Percentiles rank a stretch among this genome's conserved stretches.
Evolutionary conservation across 768 basidiomycete genomes (phyloP).

Genomic region (Stropharia rugosoannulata): DNA sequence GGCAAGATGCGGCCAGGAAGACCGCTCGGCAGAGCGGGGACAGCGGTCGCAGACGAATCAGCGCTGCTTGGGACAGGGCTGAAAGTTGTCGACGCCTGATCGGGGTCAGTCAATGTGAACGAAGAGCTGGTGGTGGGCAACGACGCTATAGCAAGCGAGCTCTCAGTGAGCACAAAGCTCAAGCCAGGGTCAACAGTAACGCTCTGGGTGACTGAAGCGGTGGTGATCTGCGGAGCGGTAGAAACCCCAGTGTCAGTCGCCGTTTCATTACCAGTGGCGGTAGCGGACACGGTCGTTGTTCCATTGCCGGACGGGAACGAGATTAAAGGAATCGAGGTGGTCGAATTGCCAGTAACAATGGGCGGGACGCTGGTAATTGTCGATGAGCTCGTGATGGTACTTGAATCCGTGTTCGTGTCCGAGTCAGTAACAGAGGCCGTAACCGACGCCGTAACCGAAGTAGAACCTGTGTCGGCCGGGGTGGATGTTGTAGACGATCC

Average conservation of each 20-base stretch:
- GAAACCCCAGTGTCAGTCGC: background rate
- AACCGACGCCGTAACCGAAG: background rate
- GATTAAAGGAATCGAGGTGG: slow-evolving; percentile 9
- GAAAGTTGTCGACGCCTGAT: slow-evolving; percentile 37
- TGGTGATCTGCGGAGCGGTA: background rate
- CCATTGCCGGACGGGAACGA: slow-evolving; percentile 16
- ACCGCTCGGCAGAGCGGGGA: slow-evolving; percentile 49
- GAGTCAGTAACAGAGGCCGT: slow-evolving; percentile 4
- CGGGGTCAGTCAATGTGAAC: slow-evolving; percentile 41
- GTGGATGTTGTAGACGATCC: too few species aligned
- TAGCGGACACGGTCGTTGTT: slow-evolving; percentile 6
- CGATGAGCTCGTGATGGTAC: background rate
- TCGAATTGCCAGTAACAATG: background rate
- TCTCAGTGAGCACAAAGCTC: slow-evolving; percentile 43
- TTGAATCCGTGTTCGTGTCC: background rate
- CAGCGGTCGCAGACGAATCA: slow-evolving; percentile 19
- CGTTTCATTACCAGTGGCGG: background rate
- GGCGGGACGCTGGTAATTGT: background rate
- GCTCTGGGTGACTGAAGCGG: slow-evolving; percentile 10
- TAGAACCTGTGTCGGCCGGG: background rate
- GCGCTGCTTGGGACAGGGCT: slow-evolving; percentile 9
- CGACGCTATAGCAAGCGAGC: slow-evolving; percentile 39
- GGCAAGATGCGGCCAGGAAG: slow-evolving; percentile 66
- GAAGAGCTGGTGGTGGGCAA: slow-evolving; percentile 25
- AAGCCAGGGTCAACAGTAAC: slow-evolving; percentile 38